These are phyloP conservation scores for Uromyces viciae-fabae DNA, from an alignment of 1,284 basidiomycete genomes.

Conservation along the genomic window DNA sequence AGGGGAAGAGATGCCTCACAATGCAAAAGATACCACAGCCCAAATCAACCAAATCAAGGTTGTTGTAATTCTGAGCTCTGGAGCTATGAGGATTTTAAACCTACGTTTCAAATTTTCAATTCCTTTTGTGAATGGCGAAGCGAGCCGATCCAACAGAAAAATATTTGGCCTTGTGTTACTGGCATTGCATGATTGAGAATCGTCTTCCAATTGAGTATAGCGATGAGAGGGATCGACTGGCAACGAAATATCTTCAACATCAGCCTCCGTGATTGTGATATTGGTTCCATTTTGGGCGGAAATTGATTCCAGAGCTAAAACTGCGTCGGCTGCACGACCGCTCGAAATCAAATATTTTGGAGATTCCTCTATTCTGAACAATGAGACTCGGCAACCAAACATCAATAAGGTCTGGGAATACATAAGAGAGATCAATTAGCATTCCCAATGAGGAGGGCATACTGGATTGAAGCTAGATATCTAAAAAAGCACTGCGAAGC, in stretches of 20 bases:
- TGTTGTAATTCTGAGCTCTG: conserved; percentile 78
- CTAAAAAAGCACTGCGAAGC: not conserved
- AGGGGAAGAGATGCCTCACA: conserved; percentile 46
- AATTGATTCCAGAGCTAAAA: conserved; percentile 74
- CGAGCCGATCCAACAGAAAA: not conserved
- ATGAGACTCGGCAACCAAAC: conserved; percentile 76
- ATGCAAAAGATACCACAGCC: conserved; percentile 59
- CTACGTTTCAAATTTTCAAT: conserved; percentile 68
- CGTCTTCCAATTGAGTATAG: conserved; percentile 9
- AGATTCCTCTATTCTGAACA: conserved; percentile 88
- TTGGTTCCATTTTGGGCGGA: conserved; percentile 75
- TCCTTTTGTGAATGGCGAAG: not conserved
- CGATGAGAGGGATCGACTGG: not conserved
- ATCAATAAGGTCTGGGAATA: conserved; percentile 70
- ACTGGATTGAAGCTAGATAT: not conserved
- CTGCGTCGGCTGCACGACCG: conserved; percentile 73
- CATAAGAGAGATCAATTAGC: conserved; percentile 60
- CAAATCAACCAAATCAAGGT: conserved; percentile 78
- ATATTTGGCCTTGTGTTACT: not conserved
- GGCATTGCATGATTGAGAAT: not conserved
- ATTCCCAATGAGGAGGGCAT: not conserved
- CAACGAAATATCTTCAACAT: conserved; percentile 65
- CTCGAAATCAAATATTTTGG: conserved; percentile 83
- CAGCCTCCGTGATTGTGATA: conserved; percentile 65
- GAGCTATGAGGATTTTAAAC: conserved; percentile 70